Conservation (phyloP, 805 yeast species). For the Hanseniaspora osmophila region DNA sequence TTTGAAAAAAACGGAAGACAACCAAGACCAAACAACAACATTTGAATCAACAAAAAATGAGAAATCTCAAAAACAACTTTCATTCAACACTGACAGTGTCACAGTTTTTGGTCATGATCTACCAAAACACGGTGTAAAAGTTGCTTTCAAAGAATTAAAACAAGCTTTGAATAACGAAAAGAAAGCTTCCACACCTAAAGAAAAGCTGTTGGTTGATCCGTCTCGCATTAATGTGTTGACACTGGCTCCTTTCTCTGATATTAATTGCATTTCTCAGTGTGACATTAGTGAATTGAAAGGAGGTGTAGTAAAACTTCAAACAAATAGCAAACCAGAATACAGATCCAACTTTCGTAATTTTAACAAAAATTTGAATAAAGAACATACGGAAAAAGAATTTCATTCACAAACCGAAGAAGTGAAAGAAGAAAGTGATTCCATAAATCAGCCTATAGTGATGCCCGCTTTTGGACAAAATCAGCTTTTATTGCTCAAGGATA, state of each 20-base stretch:
- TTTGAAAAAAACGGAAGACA: conserved; percentile 9
- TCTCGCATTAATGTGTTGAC: conserved; percentile 11
- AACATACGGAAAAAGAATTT: conserved; percentile 9
- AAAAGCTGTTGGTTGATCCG: conserved; percentile 12
- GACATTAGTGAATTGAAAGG: conserved; percentile 19
- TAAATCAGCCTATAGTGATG: conserved; percentile 15
- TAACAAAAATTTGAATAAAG: conserved; percentile 14
- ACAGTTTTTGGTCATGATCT: conserved; percentile 22
- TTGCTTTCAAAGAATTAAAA: conserved; percentile 18
- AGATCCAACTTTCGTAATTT: conserved; percentile 17
- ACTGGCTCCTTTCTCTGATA: conserved; percentile 8
- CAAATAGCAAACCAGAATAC: conserved; percentile 13
- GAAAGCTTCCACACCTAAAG: conserved; percentile 21
- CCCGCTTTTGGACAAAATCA: conserved; percentile 23
- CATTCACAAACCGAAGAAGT: conserved; percentile 14
- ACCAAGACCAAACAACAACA: background rate
- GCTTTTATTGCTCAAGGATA: conserved; percentile 18
- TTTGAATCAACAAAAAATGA: conserved; percentile 4
- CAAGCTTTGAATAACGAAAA: conserved; percentile 19
- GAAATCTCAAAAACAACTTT: conserved; percentile 10
- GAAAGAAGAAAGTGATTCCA: conserved; percentile 6
- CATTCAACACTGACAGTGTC: conserved; percentile 8
- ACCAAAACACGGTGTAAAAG: conserved; percentile 17
- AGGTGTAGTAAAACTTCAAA: conserved; percentile 18
- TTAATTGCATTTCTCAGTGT: conserved; percentile 9